Evolutionary conservation across 306 rosid genomes (phyloP).

Genomic region (Vigna reflexopilosa): DNA sequence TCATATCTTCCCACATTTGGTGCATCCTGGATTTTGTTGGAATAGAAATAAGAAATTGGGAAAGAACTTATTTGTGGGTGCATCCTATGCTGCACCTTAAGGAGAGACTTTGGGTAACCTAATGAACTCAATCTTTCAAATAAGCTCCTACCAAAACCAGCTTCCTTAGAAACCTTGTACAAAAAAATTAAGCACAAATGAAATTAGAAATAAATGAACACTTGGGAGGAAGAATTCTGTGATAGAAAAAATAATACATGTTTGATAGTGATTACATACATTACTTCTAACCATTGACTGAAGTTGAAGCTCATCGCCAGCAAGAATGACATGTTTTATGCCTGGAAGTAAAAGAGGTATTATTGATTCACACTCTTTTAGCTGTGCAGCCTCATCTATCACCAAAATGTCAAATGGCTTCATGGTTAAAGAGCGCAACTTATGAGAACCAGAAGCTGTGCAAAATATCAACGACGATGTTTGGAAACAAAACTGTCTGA

Average conservation of each 20-base stretch:
- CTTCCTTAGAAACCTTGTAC: constrained; percentile 55
- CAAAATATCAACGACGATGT: constrained; percentile 63
- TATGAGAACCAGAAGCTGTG: constrained; percentile 66
- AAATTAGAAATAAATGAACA: neutral
- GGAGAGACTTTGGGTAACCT: constrained; percentile 55
- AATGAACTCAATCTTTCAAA: constrained; percentile 61
- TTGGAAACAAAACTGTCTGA: constrained; percentile 58
- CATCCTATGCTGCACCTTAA: constrained; percentile 73
- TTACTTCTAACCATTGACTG: constrained; percentile 65
- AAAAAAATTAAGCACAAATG: constrained; percentile 6
- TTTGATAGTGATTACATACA: constrained; percentile 45
- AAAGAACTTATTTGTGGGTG: constrained; percentile 72
- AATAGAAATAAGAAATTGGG: constrained; percentile 65
- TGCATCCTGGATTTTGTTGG: constrained; percentile 55
- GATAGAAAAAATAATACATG: neutral
- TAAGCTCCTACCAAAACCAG: constrained; percentile 77
- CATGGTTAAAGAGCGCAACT: constrained; percentile 48
- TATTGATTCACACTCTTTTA: constrained; percentile 72
- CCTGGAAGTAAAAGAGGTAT: constrained; percentile 58
- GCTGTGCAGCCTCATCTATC: constrained; percentile 79
- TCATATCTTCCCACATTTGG: constrained; percentile 49
- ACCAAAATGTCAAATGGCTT: constrained; percentile 58
- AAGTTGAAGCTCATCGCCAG: constrained; percentile 76
- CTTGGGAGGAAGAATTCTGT: neutral
- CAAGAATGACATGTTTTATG: constrained; percentile 62